Evolutionary conservation across 2,329 filamentous ascomycete genomes (phyloP), one percentile per base, ranked within the genome.

Genomic region (Fusarium xyrophilum): DNA sequence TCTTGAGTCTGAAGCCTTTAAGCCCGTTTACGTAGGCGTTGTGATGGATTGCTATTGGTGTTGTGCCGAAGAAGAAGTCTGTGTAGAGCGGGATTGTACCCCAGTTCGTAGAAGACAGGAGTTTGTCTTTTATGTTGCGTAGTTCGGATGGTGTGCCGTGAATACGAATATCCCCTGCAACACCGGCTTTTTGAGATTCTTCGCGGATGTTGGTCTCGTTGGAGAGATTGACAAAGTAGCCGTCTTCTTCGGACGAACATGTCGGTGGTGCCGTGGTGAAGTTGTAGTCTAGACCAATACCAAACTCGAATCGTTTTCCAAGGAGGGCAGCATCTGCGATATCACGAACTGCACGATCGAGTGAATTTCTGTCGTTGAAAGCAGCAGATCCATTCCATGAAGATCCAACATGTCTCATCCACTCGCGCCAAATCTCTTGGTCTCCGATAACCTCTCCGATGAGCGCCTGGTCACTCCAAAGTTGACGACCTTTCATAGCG

Each of bases 391-490:
- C 77, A 54, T 80, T 74, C 79, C 79, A 80, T 0, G 73, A 74
- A 17, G 70, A 63, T 3, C 65, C 73, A 2, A 80, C 60, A 25
- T 69, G 44, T 9, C 70, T 73, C 42, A 73, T 63, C 76, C 77
- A 80, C 32, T 74, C 69, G 3, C 79, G 76, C 74, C 76, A 79
- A 33, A 79, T 74, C 60, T 79, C 76, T 52, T 80, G 79, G 23
- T 80, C 79, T 13, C 77, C 78, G 11, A 79, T 75, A n/a, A 80
- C 77, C 36, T 80, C 79, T 1, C 72, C 79, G 3, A 80, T 65
- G 8, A 80, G 75, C 0, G 78, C 77, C 51, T 80, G 79, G 39
- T 80, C 77, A 63, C 78, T 79, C 78, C 78, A 80, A 12, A 79
- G 76, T 57, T 79, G 78, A 2, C 77, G 74, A 4, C 76, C 78